Conservation (phyloP, 1,284 basidiomycete genomes). For the Porodaedalea pini region DNA sequence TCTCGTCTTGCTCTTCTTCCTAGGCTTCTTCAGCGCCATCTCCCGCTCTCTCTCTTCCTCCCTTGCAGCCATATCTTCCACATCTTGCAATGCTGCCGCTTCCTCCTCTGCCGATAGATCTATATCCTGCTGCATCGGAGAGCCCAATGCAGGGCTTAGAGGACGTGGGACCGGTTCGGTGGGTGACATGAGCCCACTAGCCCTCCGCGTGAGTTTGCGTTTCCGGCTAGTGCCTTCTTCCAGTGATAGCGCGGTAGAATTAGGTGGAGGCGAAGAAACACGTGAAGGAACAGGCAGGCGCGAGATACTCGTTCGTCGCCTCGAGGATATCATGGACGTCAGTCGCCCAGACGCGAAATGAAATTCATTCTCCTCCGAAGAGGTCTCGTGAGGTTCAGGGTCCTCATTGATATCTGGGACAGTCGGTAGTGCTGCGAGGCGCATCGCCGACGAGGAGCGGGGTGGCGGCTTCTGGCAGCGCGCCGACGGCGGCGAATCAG, state of each 20-base stretch:
- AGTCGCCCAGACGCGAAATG: not conserved
- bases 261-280: slow-evolving; percentile 34
- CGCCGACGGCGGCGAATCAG: slow-evolving; percentile 35
- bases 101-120: slow-evolving; percentile 57
- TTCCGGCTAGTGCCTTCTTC: slow-evolving; percentile 35
- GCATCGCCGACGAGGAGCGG: slow-evolving; percentile 12
- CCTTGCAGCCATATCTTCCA: slow-evolving; percentile 30
- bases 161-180: slow-evolving; percentile 44
- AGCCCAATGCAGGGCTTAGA: slow-evolving; percentile 65
- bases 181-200: slow-evolving; percentile 57
- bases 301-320: slow-evolving; percentile 10
- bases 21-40: slow-evolving; percentile 30
- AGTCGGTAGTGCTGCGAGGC: slow-evolving; percentile 15
- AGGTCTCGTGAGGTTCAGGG: slow-evolving; percentile 12
- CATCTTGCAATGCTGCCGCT: slow-evolving; percentile 30
- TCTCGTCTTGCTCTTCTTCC: slow-evolving; percentile 34
- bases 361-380: slow-evolving; percentile 11
- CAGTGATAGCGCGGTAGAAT: slow-evolving; percentile 24
- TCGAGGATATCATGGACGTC: slow-evolving; percentile 4
- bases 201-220: slow-evolving; percentile 54
- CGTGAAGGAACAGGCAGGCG: slow-evolving; percentile 25
- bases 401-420: slow-evolving; percentile 19
- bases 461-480: slow-evolving; percentile 45
- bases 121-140: slow-evolving; percentile 51
- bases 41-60: slow-evolving; percentile 37